Percentiles rank a stretch among this genome's conserved stretches.
Evolutionary conservation across 768 basidiomycete species (phyloP).

Genomic region (Russula sp.): DNA sequence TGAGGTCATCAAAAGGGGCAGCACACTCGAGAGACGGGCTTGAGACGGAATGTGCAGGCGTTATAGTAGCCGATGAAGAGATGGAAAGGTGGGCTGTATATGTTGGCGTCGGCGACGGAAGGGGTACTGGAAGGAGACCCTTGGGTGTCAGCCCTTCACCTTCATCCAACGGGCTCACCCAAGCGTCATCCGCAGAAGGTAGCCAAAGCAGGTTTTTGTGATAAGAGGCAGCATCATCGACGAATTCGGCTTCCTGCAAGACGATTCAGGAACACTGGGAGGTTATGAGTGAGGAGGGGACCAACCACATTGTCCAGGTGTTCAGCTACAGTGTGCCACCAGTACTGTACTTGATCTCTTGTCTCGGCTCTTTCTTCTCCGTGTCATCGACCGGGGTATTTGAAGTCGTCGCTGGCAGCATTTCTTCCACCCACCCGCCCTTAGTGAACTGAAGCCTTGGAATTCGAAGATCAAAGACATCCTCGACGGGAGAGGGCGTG

Average conservation of each 20-base stretch:
- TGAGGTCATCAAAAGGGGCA: constrained; percentile 24
- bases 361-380: constrained; percentile 45
- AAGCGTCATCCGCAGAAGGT: constrained; percentile 51
- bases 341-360: constrained; percentile 50
- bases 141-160: constrained; percentile 11
- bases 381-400: constrained; percentile 26
- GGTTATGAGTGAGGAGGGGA: not conserved
- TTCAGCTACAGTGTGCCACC: constrained; percentile 62
- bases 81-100: constrained; percentile 23
- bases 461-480: constrained; percentile 56
- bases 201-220: constrained; percentile 53
- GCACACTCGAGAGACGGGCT: constrained; percentile 9
- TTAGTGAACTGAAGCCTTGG: constrained; percentile 54
- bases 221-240: constrained; percentile 22
- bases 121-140: constrained; percentile 17
- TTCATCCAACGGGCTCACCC: constrained; percentile 32
- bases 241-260: constrained; percentile 41
- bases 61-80: constrained; percentile 10
- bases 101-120: constrained; percentile 24
- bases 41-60: not conserved
- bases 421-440: constrained; percentile 24
- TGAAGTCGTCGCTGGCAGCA: not conserved
- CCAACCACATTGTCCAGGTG: constrained; percentile 56
- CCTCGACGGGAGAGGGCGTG: constrained; percentile 40
- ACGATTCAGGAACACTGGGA: not conserved